These are phyloP conservation scores for Colletotrichum theobromicola DNA, from an alignment of 2,329 filamentous ascomycete genomes.

Conservation along the genomic window DNA sequence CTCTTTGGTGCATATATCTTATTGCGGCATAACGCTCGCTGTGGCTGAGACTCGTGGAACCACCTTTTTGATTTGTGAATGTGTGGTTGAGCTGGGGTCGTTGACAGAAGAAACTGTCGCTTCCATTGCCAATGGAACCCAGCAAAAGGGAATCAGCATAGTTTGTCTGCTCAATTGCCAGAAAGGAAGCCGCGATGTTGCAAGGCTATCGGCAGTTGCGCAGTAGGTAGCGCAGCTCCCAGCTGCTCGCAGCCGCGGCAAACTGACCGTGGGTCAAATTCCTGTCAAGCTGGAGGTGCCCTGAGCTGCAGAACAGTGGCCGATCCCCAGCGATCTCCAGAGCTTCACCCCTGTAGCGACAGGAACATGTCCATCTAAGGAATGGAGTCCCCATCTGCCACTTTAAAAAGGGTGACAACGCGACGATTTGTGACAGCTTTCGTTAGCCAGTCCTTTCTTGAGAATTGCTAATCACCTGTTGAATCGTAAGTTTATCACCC, in stretches of 20 bases:
- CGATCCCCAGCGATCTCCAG: conserved; percentile 13
- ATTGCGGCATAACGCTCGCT: background rate
- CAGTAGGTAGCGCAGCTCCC: background rate
- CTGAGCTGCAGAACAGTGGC: conserved; percentile 5
- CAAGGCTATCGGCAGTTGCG: background rate
- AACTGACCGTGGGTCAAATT: background rate
- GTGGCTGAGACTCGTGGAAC: background rate
- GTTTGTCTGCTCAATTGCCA: background rate
- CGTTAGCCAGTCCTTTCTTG: background rate
- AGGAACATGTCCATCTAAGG: conserved; percentile 6
- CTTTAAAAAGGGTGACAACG: background rate
- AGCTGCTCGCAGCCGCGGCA: background rate
- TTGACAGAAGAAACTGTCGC: background rate
- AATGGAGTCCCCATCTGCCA: background rate
- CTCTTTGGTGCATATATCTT: background rate
- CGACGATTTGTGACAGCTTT: background rate
- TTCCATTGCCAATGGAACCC: background rate
- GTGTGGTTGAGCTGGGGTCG: background rate
- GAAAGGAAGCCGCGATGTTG: background rate
- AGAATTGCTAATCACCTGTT: background rate
- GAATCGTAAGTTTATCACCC: background rate
- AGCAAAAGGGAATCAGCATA: background rate
- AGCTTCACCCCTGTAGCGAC: conserved; percentile 19
- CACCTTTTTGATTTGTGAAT: background rate
- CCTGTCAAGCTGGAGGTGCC: background rate